Conservation (phyloP, 257 asterid species). For the Oldenlandia corymbosa region DNA sequence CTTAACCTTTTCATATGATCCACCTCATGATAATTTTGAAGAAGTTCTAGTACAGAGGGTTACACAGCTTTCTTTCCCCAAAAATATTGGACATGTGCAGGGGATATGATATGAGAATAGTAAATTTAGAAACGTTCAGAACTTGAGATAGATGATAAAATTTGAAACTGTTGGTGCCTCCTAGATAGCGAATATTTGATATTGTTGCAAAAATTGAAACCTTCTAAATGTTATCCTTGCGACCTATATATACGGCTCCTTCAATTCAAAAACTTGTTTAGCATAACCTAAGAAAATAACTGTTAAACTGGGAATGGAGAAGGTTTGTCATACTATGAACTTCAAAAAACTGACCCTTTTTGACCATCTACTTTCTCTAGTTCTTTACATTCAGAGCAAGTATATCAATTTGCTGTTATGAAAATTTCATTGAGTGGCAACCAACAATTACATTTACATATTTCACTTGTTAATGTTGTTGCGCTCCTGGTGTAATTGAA, state of each 20-base stretch:
- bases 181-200: background rate
- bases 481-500: no score
- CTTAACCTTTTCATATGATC: background rate
- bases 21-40: background rate
- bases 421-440: no score
- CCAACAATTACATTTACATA: no score
- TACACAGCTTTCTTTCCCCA: background rate
- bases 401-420: background rate
- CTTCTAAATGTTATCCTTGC: background rate
- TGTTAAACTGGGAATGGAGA: background rate
- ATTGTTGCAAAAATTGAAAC: background rate
- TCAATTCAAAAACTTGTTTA: background rate
- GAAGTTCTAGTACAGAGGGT: background rate
- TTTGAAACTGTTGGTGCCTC: background rate
- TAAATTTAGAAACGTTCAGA: background rate
- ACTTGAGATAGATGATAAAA: background rate
- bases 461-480: no score
- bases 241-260: background rate
- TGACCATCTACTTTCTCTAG: background rate
- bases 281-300: background rate
- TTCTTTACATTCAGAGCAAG: background rate
- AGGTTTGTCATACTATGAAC: background rate
- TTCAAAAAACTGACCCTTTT: background rate
- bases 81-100: background rate
- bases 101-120: background rate